Conservation (phyloP, 179 eudicot species). For the Heliamphora ciliata region DNA sequence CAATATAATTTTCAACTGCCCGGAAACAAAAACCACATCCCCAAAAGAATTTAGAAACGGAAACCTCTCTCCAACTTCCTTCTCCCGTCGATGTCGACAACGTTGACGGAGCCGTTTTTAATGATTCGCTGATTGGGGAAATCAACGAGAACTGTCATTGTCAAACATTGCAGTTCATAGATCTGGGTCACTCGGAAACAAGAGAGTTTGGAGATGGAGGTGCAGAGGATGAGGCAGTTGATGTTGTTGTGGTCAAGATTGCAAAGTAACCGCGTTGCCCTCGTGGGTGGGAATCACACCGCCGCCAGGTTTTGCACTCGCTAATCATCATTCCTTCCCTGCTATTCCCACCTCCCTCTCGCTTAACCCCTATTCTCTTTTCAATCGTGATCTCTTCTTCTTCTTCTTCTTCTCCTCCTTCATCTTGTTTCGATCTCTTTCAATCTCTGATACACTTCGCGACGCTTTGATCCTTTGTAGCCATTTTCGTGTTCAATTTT, state of each 20-base stretch:
- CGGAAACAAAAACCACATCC: background rate
- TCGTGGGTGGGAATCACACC: slow-evolving; percentile 49
- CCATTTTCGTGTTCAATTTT: no score
- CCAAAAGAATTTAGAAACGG: background rate
- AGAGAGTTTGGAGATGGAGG: background rate
- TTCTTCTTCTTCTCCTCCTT: background rate
- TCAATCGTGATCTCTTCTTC: no score
- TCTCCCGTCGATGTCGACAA: slow-evolving; percentile 6
- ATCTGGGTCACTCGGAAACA: slow-evolving; percentile 13
- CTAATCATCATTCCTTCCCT: background rate
- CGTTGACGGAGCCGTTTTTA: slow-evolving; percentile 13
- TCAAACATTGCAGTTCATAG: slow-evolving; percentile 4
- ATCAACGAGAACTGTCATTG: slow-evolving; percentile 12
- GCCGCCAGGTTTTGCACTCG: slow-evolving; percentile 33
- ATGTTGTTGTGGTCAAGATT: slow-evolving; percentile 8
- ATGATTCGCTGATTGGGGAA: slow-evolving; percentile 9
- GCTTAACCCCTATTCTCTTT: no score
- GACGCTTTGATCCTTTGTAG: no score
- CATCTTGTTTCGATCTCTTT: background rate
- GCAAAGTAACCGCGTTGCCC: slow-evolving; percentile 29
- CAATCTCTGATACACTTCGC: slow-evolving; percentile 1
- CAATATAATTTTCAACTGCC: background rate
- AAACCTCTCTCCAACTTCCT: background rate
- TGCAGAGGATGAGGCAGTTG: slow-evolving; percentile 4
- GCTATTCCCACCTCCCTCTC: background rate